Evolutionary conservation across 2,329 filamentous ascomycete species (phyloP), one percentile per base, ranked within the genome.

Genomic region (Tolypocladium amazonense): DNA sequence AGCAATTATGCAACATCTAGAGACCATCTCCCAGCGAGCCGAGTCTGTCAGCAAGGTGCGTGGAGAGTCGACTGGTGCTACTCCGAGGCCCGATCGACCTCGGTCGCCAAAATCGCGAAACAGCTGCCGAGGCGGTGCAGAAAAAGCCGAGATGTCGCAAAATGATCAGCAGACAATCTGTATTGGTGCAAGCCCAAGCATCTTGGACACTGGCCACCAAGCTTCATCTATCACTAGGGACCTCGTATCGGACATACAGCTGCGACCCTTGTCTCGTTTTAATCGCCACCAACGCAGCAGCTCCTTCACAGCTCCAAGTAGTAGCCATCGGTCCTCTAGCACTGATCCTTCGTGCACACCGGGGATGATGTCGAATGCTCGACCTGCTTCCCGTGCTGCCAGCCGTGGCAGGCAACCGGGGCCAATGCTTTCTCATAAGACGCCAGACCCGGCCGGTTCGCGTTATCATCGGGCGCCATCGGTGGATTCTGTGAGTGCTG

Each of bases 101-200:
- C 56, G 33, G 0, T 62, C 62, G 1, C 59, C 65, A 0, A 63
- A 62, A 50, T 64, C 65, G 38, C 61, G 63, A 27, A 67, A 63
- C 23, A 57, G 59, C 37, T 65, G 63, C 41, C 55, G 63, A 45
- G 59, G 38, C 25, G 58, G 63, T n/a, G 52, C 61, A 8, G 57
- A 20, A 56, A 41, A 58, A n/a, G 56, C 45, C 4, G 56, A 15
- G 18, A 1, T 52, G 33, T 8, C 53, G 20, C 56, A 55, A 9
- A 56, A 55, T 65, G 52, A 53, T 15, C 25, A 56, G 3, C 33
- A 61, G 23, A 56, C 62, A 2, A 70, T 71, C 3, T 59, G 64
- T 3, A 69, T 72, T 9, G 62, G 58, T 1, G 66, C 65, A 1
- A 72, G 67, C 47, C 68, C 71, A 0, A 69, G 69, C 54, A 60